Evolutionary conservation across 176 grass and related monocot genomes (phyloP).

Genomic region (Avena atlantica): DNA sequence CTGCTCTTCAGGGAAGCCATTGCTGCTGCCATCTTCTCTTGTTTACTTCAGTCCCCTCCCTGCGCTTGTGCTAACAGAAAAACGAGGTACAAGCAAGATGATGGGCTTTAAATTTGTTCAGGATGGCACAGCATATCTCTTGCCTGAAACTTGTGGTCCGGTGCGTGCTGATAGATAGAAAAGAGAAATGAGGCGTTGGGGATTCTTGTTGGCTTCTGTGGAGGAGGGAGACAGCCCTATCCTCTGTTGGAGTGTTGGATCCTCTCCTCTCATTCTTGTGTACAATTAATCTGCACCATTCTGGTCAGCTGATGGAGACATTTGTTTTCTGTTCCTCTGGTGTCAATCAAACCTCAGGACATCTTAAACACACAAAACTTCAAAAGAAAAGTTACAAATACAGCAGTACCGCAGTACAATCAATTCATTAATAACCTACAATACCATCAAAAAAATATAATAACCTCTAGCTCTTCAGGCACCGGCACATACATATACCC

Average conservation of each 20-base stretch:
- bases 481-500: neutral
- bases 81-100: slow-evolving; percentile 7
- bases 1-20: slow-evolving; percentile 59
- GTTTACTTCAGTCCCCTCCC: neutral
- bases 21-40: slow-evolving; percentile 50
- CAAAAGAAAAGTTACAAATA: neutral
- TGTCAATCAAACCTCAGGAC: neutral
- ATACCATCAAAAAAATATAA: neutral
- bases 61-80: slow-evolving; percentile 17
- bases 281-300: slow-evolving; percentile 5
- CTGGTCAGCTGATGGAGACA: slow-evolving; percentile 43
- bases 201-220: slow-evolving; percentile 48
- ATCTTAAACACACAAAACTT: neutral
- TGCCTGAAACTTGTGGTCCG: slow-evolving; percentile 44
- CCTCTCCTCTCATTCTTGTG: slow-evolving; percentile 36
- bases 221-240: slow-evolving; percentile 47
- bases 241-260: slow-evolving; percentile 19
- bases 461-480: neutral
- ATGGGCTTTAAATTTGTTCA: slow-evolving; percentile 9
- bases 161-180: slow-evolving; percentile 24
- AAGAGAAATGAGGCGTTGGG: neutral
- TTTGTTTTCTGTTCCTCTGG: neutral
- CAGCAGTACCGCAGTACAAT: neutral
- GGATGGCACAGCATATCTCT: slow-evolving; percentile 27
- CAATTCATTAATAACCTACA: neutral